Conservation (phyloP, 1,284 basidiomycete genomes). For the Ustilago cynodontis region DNA sequence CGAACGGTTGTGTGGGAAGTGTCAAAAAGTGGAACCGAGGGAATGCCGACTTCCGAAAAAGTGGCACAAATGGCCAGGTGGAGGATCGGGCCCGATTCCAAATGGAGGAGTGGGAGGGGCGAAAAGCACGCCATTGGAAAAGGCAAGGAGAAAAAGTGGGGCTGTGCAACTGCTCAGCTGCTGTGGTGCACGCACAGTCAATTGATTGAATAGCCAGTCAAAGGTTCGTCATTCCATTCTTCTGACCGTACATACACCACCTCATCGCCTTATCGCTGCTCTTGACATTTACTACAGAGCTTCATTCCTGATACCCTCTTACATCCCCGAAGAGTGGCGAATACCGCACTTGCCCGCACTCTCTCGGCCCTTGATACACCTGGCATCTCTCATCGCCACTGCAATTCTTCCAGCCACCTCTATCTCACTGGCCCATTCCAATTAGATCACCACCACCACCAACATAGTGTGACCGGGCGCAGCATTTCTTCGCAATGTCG, state of each 20-base stretch:
- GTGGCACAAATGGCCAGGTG: neutral
- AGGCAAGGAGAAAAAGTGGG: neutral
- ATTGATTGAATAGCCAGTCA: too few species aligned
- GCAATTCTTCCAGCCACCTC: conserved; percentile 2
- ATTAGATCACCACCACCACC: neutral
- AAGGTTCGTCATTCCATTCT: neutral
- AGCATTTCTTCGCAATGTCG: conserved; percentile 18
- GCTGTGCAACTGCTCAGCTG: neutral
- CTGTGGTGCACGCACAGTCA: neutral
- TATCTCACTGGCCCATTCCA: neutral
- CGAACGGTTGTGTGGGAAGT: neutral
- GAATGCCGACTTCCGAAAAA: conserved; percentile 25
- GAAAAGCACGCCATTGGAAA: conserved; percentile 25
- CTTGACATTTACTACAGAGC: neutral
- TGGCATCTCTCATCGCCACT: neutral
- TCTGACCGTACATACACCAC: neutral
- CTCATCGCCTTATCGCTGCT: neutral
- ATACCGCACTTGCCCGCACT: conserved; percentile 6
- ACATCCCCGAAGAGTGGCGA: conserved; percentile 29
- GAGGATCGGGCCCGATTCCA: conserved; percentile 3
- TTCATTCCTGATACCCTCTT: conserved; percentile 1
- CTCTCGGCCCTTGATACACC: conserved; percentile 11
- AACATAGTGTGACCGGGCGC: too few species aligned
- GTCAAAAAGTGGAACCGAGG: neutral
- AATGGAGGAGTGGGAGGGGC: neutral